Percentiles rank a stretch among this genome's conserved stretches.
Evolutionary conservation across 1,139 yeast species (phyloP).

Genomic region (Yamadazyma atmosphaerica): DNA sequence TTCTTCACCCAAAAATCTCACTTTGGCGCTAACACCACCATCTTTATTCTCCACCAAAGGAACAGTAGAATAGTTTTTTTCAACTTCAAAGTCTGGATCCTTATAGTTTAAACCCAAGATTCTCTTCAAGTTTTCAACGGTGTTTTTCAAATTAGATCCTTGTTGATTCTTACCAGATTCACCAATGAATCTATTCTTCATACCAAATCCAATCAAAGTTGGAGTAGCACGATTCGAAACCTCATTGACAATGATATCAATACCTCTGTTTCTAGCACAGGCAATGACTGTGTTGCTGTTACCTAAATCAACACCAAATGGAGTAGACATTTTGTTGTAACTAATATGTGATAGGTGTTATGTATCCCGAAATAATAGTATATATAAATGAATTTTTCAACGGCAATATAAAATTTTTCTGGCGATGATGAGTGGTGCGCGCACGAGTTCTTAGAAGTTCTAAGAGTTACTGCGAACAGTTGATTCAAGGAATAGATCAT

Average conservation of each 20-base stretch:
- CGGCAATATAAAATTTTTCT: background rate
- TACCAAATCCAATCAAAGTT: slow-evolving; percentile 89
- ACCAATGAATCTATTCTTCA: slow-evolving; percentile 87
- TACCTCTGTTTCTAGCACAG: slow-evolving; percentile 98
- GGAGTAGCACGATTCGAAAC: slow-evolving; percentile 98
- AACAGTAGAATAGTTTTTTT: slow-evolving; percentile 70
- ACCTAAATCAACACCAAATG: slow-evolving; percentile 99
- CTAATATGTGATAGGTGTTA: no score
- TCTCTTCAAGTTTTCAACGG: slow-evolving; percentile 92
- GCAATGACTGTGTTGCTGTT: slow-evolving; percentile 92
- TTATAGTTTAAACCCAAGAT: slow-evolving; percentile 73
- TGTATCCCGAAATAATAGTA: no score
- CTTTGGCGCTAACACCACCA: slow-evolving; percentile 82
- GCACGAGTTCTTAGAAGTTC: slow-evolving; percentile 3
- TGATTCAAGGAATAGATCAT: no score
- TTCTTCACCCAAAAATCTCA: slow-evolving; percentile 78
- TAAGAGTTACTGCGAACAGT: slow-evolving; percentile 3
- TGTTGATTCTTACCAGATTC: slow-evolving; percentile 96
- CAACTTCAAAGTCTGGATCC: slow-evolving; percentile 79
- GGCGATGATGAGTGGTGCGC: background rate
- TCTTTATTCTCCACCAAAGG: slow-evolving; percentile 68
- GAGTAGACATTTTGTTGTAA: slow-evolving; percentile 74
- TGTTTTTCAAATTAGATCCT: slow-evolving; percentile 92
- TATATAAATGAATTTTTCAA: slow-evolving; percentile 1
- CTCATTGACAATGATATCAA: slow-evolving; percentile 96